Evolutionary conservation across 106 monocot species (phyloP), one percentile per base, ranked within the genome.

Genomic region (Iris macrosiphon): DNA sequence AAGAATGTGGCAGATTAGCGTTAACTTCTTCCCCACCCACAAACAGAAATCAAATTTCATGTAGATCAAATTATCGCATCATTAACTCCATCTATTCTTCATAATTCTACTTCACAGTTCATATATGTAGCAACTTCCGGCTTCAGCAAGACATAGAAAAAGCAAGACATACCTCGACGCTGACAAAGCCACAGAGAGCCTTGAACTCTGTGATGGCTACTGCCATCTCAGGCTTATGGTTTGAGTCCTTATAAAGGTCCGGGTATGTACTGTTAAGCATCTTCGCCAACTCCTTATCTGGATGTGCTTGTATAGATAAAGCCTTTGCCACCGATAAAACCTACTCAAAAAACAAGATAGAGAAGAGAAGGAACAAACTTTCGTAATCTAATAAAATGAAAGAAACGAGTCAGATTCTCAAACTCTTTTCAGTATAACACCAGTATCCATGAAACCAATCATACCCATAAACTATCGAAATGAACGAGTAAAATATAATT

Each of bases 221-320:
- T 27, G 91, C 87, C 98, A 98, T 98, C 68, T 91, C 98, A 0
- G 98, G 91, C 69, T 98, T 98, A 45, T 87, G 86, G 42, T 98
- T 98, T 15, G 64, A 41, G 53, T 98, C 98, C 67, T 81, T 98
- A 44, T 98, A 98, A 41, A 87, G 41, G 57, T 43, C 37, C 12
- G 98, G 98, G 7, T 72, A 54, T 45, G 37, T 55, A 62, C 75
- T 61, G 66, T 91, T 83, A 40, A 98, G 72, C 34, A 65, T 18
- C 64, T 50, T 49, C 23, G 91, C 87, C 64, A 91, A 52, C 38
- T 83, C 70, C 72, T 87, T 98, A 43, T 90, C 83, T 22, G 98
- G 98, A 61, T 98, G 98, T 1, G 83, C 91, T 60, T 98, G 91
- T 48, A 98, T 98, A 21, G 86, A 90, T 60, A 98, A 61, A 16